Evolutionary conservation across 2,329 filamentous ascomycete genomes (phyloP), one percentile per base, ranked within the genome.

Genomic region (Aspergillus intermedius): DNA sequence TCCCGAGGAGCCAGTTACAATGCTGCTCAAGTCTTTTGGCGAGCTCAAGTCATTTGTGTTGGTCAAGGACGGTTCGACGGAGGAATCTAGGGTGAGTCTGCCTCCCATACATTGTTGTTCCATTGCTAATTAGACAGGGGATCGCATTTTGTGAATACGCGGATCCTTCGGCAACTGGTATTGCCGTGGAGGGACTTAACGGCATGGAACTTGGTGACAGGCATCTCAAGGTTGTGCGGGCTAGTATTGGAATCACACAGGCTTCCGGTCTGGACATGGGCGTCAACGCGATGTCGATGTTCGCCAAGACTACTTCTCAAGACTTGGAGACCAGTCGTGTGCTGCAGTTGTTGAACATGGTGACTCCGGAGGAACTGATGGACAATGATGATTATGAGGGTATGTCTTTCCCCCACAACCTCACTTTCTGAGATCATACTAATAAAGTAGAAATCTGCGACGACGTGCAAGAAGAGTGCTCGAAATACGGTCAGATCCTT

Each of bases 141-240:
- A 90, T 98, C 60, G 91, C 91, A 0, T 98, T 98, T 74, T 95
- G 89, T 71, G 94, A 98, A 70, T 98, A 96, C 60, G 77, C 81
- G 47, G 89, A 97, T 53, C 79, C 88, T 6, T 66, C 68, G 22
- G 70, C 78, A 7, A 96, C 93, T 21, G 84, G 87, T 49, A 85
- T 91, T 51, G 93, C 93, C 10, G 85, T 97, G 12, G 88, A 96
- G 58, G 89, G 88, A 9, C 75, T 98, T 25, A 91, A 97, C 61
- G 88, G 87, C 30, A 95, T 98, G 85, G 88, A 93, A 56, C 82
- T 98, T 12, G 91, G 88, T 37, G 91, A 95, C 53, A 86, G 86
- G 60, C 82, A 85, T 60, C 79, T 98, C 48, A 91, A 86, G 73
- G 90, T 96, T 32, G 77, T 82, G 56, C 88, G 91, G 63, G 94